Evolutionary conservation across 495 filamentous ascomycete species (phyloP), one percentile per base, ranked within the genome.

Genomic region (Aspergillus coremiiformis): DNA sequence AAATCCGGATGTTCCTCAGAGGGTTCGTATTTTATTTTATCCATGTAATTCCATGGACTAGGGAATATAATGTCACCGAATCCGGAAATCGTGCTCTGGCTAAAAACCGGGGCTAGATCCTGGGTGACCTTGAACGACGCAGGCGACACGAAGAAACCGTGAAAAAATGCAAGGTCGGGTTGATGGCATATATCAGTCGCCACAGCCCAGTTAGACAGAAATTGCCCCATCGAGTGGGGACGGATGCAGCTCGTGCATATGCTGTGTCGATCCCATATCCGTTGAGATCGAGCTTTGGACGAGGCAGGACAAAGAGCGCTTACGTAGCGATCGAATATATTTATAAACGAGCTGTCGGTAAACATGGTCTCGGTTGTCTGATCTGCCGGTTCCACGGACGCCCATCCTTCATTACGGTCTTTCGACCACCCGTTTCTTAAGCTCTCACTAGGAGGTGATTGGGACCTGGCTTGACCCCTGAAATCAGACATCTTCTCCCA

Each of bases 111-210:
- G 2, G 85, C 55, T 10, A 91, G 69, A 5, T 84, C 76, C 42
- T 83, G 78, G 0, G 83, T 69, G 0, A 81, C 75, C 39, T 80
- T 79, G 50, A 82, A 76, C 6, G 81, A 75, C 1, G 86, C 74
- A 0, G 86, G 79, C 0, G 76, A 82, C 24, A 85, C 74, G 63
- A 87, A 73, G 49, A 90, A 78, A 32, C 85, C 84, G 57, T 92
- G 88, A 3, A 90, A 73, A 32, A 81, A 73, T 15, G 82, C 78
- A 37, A 94, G 73, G 56, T 94, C 88, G 1, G 88, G 83, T 58
- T 94, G 88, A 54, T 90, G 85, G 62, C 88, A 94, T 41, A 86
- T 75, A 24, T 86, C 77, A 8, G 79, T 76, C 4, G 84, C 77
- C 10, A 80, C 61, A 14, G 77, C 68, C 80, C 84, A 90, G 57